Evolutionary conservation across 768 basidiomycete species (phyloP).

Genomic region (Kondoa malvinella): DNA sequence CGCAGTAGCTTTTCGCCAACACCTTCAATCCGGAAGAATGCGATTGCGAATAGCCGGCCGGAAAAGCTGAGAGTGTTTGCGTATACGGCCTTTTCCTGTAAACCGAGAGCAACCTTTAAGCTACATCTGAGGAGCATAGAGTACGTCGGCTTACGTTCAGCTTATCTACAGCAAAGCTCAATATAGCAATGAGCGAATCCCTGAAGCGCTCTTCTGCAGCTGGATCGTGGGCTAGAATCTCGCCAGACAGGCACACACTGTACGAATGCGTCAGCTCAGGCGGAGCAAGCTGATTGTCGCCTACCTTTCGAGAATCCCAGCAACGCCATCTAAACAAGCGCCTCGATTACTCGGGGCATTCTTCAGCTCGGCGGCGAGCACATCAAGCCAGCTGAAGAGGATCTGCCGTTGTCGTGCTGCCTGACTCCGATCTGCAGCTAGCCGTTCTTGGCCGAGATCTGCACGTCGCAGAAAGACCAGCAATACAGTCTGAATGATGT

Average conservation of each 20-base stretch:
- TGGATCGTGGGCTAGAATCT: slow-evolving; percentile 25
- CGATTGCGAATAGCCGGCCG: slow-evolving; percentile 35
- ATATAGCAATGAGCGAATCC: slow-evolving; percentile 29
- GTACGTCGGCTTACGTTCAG: slow-evolving; percentile 33
- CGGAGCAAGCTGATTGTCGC: background rate
- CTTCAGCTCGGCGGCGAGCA: slow-evolving; percentile 31
- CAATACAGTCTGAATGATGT: slow-evolving; percentile 29
- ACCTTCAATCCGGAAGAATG: slow-evolving; percentile 37
- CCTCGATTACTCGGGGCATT: slow-evolving; percentile 34
- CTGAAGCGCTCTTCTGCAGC: slow-evolving; percentile 29
- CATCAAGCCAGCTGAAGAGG: slow-evolving; percentile 31
- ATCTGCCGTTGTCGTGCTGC: slow-evolving; percentile 26
- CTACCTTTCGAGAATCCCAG: slow-evolving; percentile 34
- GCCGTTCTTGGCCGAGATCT: slow-evolving; percentile 29
- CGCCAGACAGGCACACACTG: slow-evolving; percentile 31
- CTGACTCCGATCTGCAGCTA: slow-evolving; percentile 14
- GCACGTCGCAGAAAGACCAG: slow-evolving; percentile 30
- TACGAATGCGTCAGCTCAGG: background rate
- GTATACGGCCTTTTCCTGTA: slow-evolving; percentile 30
- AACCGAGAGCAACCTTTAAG: background rate
- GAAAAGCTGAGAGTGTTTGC: slow-evolving; percentile 37
- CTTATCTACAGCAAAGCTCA: slow-evolving; percentile 36
- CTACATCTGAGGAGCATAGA: background rate
- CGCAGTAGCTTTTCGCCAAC: slow-evolving; percentile 35
- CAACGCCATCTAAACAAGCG: slow-evolving; percentile 34